Base-by-base conservation (phyloP, 352 stramenopile genomes). In the Phytopythium chamaehyphon region DNA sequence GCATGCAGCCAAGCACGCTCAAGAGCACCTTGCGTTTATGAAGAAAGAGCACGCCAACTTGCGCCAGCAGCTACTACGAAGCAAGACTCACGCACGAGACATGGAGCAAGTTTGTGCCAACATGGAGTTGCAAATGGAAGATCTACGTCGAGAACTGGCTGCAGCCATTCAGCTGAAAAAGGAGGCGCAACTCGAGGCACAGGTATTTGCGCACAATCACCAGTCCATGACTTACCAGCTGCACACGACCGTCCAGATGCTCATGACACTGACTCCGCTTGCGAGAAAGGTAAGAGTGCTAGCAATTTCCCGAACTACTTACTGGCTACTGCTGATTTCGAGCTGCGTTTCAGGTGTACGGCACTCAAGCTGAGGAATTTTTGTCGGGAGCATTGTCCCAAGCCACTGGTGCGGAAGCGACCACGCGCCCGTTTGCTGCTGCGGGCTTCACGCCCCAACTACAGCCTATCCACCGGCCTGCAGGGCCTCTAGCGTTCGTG, bases 191-290 rank as follows among this genome's bases (percentile, higher is more conserved):
- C 71, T 84, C 12, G 72, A 88, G 28, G 62, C 63, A 16, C 71
- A 79, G 9, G 55, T 83, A 10, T 60, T 86, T 16, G 73, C 76
- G 1, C 76, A 69, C 49, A 90, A 85, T 50, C 74, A 88, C 40
- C 76, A 87, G 53, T 75, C 63, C 19, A 84, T 90, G 73, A 86
- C 75, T 1, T 65, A 72, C 15, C 80, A 90, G 48, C 64, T 90
- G 0, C 76, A 90, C 51, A 88, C 73, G 22, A 85, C 75, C 1
- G 76, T 85, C 55, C 73, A 90, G 28, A 85, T 88, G 69, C 58
- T 90, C 26, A 63, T 90, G 24, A 88, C 76, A 38, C 59, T 90
- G 38, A 76, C 86, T 5, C 80, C 80, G 1, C 60, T 90, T 12
- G 72, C 72, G 47, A 70, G 65, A 31, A 76, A 83, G 68, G 73